Evolutionary conservation across 345 rosid species (phyloP), one percentile per base, ranked within the genome.

Genomic region (Cochlearia excelsa): DNA sequence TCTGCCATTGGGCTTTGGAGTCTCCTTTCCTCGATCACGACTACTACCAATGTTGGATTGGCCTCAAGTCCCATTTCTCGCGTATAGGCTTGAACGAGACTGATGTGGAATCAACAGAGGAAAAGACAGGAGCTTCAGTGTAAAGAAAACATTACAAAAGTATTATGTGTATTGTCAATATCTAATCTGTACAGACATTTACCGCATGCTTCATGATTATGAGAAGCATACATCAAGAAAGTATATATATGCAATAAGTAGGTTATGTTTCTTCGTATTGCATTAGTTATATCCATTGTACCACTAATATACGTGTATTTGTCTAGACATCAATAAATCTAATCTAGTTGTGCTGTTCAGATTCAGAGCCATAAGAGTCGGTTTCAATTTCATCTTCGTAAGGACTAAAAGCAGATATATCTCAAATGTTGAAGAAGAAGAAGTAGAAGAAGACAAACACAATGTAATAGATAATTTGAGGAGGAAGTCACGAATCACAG

Each of bases 21-120:
- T 88, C 99, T 43, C 81, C 89, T 42, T 75, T 40, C 43, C 69
- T 77, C 26, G 97, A 93, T 65, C 82, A 26, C 31, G 83, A 86
- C 63, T 93, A 88, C 59, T 93, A 93, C 76, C 90, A 79, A 61
- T 93, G 99, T 68, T 93, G 99, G 99, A 85, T 82, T 27, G 97
- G 97, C 41, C 83, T 93, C 57, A 77, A 76, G 70, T 87, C 99
- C 59, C 99, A 88, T 73, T 93, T 93, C 64, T 74, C 84, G 0
- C 61, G 34, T 2, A 67, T 68, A 66, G 75, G 59, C 60, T 54
- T 61, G 54, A n/a, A 40, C 54, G 45, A 46, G 46, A 51, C 44
- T 6, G 8, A 40, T 49, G 51, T 40, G 16, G 51, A 59, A 41
- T 3, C 30, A 53, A 46, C 57, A 59, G 62, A 52, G 42, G 34